These are phyloP conservation scores for Septoria linicola DNA, from an alignment of 2,329 filamentous ascomycete species.

Conservation along the genomic window DNA sequence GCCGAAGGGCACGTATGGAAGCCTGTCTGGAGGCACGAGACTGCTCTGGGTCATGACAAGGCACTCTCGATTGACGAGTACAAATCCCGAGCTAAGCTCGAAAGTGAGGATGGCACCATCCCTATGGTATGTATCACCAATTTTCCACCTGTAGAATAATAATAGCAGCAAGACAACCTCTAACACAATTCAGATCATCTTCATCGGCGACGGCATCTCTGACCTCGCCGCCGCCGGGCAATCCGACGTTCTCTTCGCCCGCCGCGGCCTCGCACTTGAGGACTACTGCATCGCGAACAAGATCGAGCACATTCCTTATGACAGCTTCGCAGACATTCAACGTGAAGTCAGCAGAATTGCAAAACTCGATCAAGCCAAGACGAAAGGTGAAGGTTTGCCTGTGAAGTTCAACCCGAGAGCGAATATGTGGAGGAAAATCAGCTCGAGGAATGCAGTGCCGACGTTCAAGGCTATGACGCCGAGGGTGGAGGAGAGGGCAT, in stretches of 20 bases:
- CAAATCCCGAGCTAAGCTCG: constrained; percentile 53
- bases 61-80: constrained; percentile 63
- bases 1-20: constrained; percentile 61
- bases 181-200: constrained; percentile 52
- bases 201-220: constrained; percentile 68
- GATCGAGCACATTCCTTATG: constrained; percentile 61
- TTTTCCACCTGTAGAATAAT: too few species aligned
- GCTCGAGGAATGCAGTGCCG: constrained; percentile 57
- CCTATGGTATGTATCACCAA: constrained; percentile 45
- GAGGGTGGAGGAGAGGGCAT: constrained; percentile 58
- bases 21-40: constrained; percentile 66
- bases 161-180: too few species aligned
- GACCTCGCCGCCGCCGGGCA: constrained; percentile 65
- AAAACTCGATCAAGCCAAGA: constrained; percentile 60
- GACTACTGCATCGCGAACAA: constrained; percentile 64
- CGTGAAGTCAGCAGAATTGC: constrained; percentile 58
- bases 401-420: constrained; percentile 65
- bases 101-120: constrained; percentile 60
- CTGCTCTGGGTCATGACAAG: constrained; percentile 66
- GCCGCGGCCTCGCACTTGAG: constrained; percentile 63
- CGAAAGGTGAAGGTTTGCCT: constrained; percentile 59
- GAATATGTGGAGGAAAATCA: constrained; percentile 65
- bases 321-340: constrained; percentile 67
- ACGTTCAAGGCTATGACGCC: constrained; percentile 54
- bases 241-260: constrained; percentile 67